Percentiles rank a stretch among this genome's conserved stretches.
These are phyloP conservation scores for Paecilomyces formosus DNA, from an alignment of 2,329 filamentous ascomycete species.

Conservation along the genomic window DNA sequence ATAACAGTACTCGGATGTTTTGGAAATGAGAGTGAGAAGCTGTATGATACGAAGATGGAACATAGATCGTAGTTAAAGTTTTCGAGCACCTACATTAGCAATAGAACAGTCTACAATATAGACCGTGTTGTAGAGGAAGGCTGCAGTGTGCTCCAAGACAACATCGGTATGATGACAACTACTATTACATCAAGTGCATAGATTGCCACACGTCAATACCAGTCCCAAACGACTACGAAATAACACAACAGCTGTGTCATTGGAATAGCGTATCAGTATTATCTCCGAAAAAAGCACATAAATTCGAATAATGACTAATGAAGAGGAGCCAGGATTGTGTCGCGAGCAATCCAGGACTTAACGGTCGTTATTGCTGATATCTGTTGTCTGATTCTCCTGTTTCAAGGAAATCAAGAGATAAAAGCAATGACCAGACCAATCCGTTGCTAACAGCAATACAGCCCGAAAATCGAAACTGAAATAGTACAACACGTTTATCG, in stretches of 20 bases:
- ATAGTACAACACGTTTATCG: background rate
- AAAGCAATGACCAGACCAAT: background rate
- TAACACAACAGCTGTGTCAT: background rate
- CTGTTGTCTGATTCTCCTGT: background rate
- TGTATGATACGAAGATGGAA: background rate
- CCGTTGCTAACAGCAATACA: background rate
- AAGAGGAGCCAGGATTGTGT: background rate
- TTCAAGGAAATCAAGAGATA: background rate
- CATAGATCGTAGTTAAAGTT: background rate
- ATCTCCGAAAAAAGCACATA: background rate
- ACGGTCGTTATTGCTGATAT: background rate
- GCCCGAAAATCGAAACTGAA: background rate
- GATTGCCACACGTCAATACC: too few species aligned
- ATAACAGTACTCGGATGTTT: constrained; percentile 30
- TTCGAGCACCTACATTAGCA: background rate
- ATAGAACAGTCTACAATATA: too few species aligned
- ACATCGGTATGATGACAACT: too few species aligned
- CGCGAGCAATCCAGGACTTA: background rate
- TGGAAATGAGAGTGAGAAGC: constrained; percentile 3
- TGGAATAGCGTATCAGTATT: background rate
- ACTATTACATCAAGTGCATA: too few species aligned
- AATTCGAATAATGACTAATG: background rate
- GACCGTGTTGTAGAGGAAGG: background rate
- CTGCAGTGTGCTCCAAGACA: too few species aligned
- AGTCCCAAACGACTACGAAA: too few species aligned